Base-by-base conservation (phyloP, 257 asterid genomes). In the Petunia secreta region DNA sequence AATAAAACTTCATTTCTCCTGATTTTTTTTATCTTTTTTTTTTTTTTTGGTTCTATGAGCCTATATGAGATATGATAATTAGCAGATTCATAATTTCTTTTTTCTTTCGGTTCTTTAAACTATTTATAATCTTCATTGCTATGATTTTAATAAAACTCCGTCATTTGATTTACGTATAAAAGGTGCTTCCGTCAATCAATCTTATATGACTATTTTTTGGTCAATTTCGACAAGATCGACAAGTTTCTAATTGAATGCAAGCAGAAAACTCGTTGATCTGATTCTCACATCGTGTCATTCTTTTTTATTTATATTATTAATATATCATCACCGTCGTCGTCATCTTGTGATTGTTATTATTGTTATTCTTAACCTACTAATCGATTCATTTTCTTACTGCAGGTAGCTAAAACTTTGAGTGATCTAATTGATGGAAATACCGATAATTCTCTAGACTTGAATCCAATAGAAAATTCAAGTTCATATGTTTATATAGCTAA, bases 401-500 rank as follows among this genome's bases (percentile, higher is more conserved):
- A 77, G 80, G 80, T 77, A 36, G 80, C 48, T 60, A 63, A 59
- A 15, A 59, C 68, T 4, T 60, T 77, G 73, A 39, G 36, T 34
- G 13, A 59, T 36, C 9, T 77, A 25, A 59, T 77, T 55, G 80
- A 77, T 41, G 80, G 73, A 77, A 37, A 37, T 46, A 57, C 73
- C n/a, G 68, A 55, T 77, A 59, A 50, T 77, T 13, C 2, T 60
- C 41, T 43, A 48, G 58, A 34, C 55, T 77, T 60, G 73, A 60
- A 77, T 41, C 10, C 73, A 13, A 5, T 57, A 57, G 63, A 57
- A 5, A 25, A 25, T 25, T 57, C 36, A 1, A 57, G 63, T 15
- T 15, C 63, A n/a, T 57, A 15, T 57, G 63, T 15, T 57, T 4
- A 41, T 2, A 14, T 5, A 4, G 37, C 10, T 46, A 13, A 37